Conservation (phyloP, 2,329 filamentous ascomycete genomes). For the Claviceps arundinis region DNA sequence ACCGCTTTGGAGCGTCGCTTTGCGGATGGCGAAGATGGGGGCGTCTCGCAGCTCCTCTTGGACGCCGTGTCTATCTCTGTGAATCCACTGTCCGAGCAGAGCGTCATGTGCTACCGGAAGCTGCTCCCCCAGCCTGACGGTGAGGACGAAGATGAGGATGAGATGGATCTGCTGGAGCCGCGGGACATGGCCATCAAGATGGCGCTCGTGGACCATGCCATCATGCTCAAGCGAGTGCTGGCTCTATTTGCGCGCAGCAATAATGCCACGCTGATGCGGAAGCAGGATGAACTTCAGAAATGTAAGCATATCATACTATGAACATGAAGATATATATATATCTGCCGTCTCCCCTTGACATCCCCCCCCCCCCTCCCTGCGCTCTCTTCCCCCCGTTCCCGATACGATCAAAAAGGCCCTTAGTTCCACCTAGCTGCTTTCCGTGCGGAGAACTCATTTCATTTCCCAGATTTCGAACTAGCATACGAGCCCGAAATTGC, state of each 20-base stretch:
- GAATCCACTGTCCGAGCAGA: constrained; percentile 59
- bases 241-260: constrained; percentile 51
- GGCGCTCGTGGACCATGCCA: constrained; percentile 76
- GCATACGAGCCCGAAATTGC: constrained; percentile 54
- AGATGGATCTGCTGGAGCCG: constrained; percentile 33
- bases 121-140: constrained; percentile 46
- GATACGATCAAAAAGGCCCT: too few species aligned
- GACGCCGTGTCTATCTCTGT: constrained; percentile 69
- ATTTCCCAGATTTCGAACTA: constrained; percentile 39
- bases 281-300: constrained; percentile 46
- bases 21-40: constrained; percentile 57
- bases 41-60: constrained; percentile 53
- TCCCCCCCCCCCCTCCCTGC: not conserved
- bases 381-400: too few species aligned
- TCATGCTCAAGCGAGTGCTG: constrained; percentile 75
- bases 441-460: not conserved
- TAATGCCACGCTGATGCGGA: constrained; percentile 42
- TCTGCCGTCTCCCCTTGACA: not conserved
- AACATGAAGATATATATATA: not conserved
- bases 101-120: constrained; percentile 63
- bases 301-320: constrained; percentile 36
- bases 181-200: constrained; percentile 72
- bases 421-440: too few species aligned
- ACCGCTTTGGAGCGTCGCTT: constrained; percentile 61
- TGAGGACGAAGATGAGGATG: constrained; percentile 20